Percentiles rank a stretch among this genome's conserved stretches.
Evolutionary conservation across 1,139 yeast species (phyloP).

Genomic region (Candida pseudoviswanathii): DNA sequence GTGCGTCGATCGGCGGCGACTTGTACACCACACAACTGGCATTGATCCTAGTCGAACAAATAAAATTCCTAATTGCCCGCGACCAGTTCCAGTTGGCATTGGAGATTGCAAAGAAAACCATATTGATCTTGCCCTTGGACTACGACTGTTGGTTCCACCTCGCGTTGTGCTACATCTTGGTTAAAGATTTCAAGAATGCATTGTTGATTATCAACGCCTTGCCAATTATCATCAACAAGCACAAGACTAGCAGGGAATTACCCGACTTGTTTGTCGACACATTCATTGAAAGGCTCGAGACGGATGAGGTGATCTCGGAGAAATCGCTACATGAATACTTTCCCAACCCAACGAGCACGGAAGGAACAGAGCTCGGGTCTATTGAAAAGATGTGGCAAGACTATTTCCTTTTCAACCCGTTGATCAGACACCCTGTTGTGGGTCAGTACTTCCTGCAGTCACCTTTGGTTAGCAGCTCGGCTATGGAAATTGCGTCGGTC

Average conservation of each 20-base stretch:
- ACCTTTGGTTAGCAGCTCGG: constrained; percentile 36
- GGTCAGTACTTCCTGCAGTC: constrained; percentile 41
- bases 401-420: constrained; percentile 30
- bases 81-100: constrained; percentile 29
- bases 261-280: constrained; percentile 32
- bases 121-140: constrained; percentile 41
- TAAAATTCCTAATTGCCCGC: constrained; percentile 38
- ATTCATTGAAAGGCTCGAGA: constrained; percentile 26
- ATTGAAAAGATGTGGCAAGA: constrained; percentile 37
- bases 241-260: constrained; percentile 14
- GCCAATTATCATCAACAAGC: constrained; percentile 27
- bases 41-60: constrained; percentile 40
- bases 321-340: constrained; percentile 33
- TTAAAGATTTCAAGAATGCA: constrained; percentile 33
- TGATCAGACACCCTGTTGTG: constrained; percentile 37
- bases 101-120: constrained; percentile 32
- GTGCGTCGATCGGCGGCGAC: constrained; percentile 19
- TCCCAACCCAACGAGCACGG: constrained; percentile 27
- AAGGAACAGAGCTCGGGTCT: not conserved
- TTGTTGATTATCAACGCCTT: constrained; percentile 37
- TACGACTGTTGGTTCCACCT: constrained; percentile 45
- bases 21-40: constrained; percentile 37
- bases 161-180: constrained; percentile 36
- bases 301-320: constrained; percentile 34
- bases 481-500: constrained; percentile 40